Conservation (phyloP, 2,329 filamentous ascomycete species). For the Aurifilum marmelostoma region DNA sequence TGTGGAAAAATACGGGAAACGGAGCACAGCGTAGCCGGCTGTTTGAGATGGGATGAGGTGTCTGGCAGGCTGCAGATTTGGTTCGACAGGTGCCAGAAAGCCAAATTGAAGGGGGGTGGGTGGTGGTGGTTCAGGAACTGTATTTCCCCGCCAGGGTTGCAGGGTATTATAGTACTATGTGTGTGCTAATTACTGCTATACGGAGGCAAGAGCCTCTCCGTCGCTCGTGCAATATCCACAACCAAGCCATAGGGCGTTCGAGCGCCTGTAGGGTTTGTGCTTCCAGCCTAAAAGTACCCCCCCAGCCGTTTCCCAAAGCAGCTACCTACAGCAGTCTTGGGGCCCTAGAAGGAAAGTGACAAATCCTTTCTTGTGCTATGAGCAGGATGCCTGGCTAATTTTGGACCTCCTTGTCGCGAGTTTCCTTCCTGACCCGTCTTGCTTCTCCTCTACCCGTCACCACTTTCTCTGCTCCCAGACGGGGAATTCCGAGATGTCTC, state of each 20-base stretch:
- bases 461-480: background rate
- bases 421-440: background rate
- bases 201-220: background rate
- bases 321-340: background rate
- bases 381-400: background rate
- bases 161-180: background rate
- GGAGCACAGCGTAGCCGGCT: constrained; percentile 6
- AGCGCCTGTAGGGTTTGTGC: background rate
- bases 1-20: too few species aligned
- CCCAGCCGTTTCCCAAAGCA: too few species aligned
- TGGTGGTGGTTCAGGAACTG: too few species aligned
- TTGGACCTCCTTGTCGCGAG: background rate
- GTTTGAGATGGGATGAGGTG: constrained; percentile 6
- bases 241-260: background rate
- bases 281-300: background rate
- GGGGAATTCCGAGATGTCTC: background rate
- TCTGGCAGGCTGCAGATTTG: background rate
- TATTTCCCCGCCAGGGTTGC: background rate
- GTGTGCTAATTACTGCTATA: too few species aligned
- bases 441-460: background rate
- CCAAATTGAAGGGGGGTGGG: background rate
- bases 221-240: too few species aligned
- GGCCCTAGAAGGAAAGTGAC: background rate
- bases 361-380: background rate
- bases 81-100: constrained; percentile 13